Base-by-base conservation (phyloP, 495 filamentous ascomycete species). In the Tuber microsphaerosporum region DNA sequence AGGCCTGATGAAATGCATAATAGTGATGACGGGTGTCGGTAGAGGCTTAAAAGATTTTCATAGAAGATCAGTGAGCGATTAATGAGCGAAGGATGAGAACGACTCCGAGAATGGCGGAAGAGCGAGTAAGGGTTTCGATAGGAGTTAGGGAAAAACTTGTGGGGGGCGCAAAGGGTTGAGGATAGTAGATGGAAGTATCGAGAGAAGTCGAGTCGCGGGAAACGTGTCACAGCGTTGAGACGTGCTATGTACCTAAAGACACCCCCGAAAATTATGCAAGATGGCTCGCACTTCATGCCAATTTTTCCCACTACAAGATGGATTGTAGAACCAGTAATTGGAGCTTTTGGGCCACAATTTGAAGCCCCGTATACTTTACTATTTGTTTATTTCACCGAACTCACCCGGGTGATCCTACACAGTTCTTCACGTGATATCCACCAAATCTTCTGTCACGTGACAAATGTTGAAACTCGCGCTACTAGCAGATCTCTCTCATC, bases 1-100 rank as follows among this genome's bases (percentile, higher is more conserved):
- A 75, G 94, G 94, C 87, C 94, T 95, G 84, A 97, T 92, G 84
- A 97, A 91, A 86, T 91, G 91, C 94, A 98, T 93, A 73, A 73
- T 74, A 73, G 75, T 73, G 70, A 42, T 61, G 51, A n/a, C n/a
- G n/a, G 51, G 26, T 61, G 51, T 31, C 14, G 14, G 31, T 2
- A 61, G 26, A 12, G 51, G 12, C 51, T n/a, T 61, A 61, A 31
- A 56, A 10, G 51, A 12, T 10, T 31, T 22, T 61, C 51, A 61
- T 61, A 61, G 51, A 31, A 61, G 51, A 61, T 31, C 22, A 20
- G 22, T 26, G 12, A 22, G n/a, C 0, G 51, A 20, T 26, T 61
- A 61, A 61, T 16, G n/a, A 31, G n/a, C 12, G 12, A 22, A 31
- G n/a, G 51, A 16, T 31, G 3, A 2, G 51, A 61, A 31, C 6